A percentile compares a stretch with the other conserved stretches of the same genome.
phyloP scores from a whole-genome alignment of 345 rosid species.

The Physaria fendleri region DNA sequence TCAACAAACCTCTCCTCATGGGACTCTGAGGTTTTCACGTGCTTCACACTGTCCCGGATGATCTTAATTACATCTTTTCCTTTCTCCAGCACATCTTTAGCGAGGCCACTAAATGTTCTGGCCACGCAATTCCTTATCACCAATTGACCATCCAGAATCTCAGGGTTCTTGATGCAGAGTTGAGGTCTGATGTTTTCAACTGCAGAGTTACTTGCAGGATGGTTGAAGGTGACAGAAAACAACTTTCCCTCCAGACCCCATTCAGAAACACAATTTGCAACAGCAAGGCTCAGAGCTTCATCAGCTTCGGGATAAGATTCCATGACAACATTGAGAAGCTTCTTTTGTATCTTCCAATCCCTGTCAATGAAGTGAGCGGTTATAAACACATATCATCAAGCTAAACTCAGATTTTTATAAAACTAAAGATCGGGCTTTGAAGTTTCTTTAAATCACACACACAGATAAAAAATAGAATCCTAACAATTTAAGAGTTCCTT shows the following conservation, averaged over 20 bases:
- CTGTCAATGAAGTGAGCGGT: conserved; percentile 72
- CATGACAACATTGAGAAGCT: conserved; percentile 81
- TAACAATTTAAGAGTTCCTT: background rate
- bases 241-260: conserved; percentile 79
- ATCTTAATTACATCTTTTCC: conserved; percentile 58
- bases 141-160: conserved; percentile 72
- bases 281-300: conserved; percentile 63
- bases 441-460: background rate
- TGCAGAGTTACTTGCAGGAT: conserved; percentile 45
- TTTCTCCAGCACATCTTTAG: conserved; percentile 48
- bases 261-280: conserved; percentile 74
- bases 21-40: conserved; percentile 77
- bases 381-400: conserved; percentile 69
- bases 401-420: background rate
- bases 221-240: conserved; percentile 64
- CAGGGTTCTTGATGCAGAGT: conserved; percentile 63
- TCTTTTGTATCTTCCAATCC: conserved; percentile 72
- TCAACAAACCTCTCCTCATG: conserved; percentile 83
- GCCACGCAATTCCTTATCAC: conserved; percentile 66
- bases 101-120: conserved; percentile 46
- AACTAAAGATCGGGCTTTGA: conserved; percentile 5
- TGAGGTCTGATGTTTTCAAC: conserved; percentile 58
- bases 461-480: background rate
- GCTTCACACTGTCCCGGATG: conserved; percentile 73
- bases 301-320: conserved; percentile 77